phyloP scores from a whole-genome alignment of 768 basidiomycete genomes.

The Gloeopeniophorella convolvens region DNA sequence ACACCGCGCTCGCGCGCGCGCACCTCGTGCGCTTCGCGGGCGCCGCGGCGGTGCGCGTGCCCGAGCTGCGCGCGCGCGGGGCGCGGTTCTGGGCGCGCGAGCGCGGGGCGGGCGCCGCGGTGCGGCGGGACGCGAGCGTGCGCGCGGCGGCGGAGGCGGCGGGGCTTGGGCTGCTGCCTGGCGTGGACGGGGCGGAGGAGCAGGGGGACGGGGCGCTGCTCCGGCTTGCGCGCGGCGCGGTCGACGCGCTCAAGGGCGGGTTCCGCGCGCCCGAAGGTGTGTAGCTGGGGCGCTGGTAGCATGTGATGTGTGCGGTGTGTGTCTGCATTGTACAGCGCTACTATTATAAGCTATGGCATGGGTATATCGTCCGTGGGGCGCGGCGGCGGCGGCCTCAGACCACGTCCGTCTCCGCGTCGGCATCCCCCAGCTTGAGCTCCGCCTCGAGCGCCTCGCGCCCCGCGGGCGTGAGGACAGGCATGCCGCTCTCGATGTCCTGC shows the following conservation, averaged over 20 bases:
- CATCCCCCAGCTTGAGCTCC: slow-evolving; percentile 41
- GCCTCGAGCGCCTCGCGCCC: slow-evolving; percentile 71
- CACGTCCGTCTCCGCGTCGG: slow-evolving; percentile 15
- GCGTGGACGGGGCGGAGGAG: background rate
- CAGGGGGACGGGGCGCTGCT: slow-evolving; percentile 4
- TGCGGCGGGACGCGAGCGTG: slow-evolving; percentile 14
- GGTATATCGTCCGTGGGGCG: too few species aligned
- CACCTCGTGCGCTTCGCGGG: slow-evolving; percentile 9
- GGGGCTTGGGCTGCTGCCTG: slow-evolving; percentile 3
- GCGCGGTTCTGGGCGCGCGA: slow-evolving; percentile 10
- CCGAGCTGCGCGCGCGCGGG: slow-evolving; percentile 11
- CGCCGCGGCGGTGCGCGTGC: slow-evolving; percentile 3
- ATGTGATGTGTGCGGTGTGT: background rate
- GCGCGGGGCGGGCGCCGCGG: slow-evolving; percentile 1
- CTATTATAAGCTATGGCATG: background rate
- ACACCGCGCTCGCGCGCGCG: slow-evolving; percentile 5
- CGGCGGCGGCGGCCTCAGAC: too few species aligned
- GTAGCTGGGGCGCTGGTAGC: background rate
- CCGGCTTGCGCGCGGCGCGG: background rate
- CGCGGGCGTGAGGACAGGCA: slow-evolving; percentile 58
- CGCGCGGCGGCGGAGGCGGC: slow-evolving; percentile 7
- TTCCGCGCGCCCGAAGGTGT: background rate
- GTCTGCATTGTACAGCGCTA: background rate
- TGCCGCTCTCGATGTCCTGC: slow-evolving; percentile 56
- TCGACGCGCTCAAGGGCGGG: slow-evolving; percentile 1